Evolutionary conservation across 2,329 filamentous ascomycete species (phyloP).

Genomic region (Periconia sp.): DNA sequence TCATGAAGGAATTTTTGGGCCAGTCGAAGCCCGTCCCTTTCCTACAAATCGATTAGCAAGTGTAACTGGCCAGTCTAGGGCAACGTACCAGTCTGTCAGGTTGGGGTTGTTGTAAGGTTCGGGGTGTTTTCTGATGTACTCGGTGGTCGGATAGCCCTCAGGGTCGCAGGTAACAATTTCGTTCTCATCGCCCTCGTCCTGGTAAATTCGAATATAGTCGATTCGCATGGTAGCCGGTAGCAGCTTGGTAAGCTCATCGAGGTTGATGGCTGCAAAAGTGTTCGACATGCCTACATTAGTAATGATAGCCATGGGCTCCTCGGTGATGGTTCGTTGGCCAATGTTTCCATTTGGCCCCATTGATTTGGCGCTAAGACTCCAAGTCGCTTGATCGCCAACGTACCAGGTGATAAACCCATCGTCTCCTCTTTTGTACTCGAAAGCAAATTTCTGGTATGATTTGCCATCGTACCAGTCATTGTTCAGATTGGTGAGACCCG

Average conservation of each 20-base stretch:
- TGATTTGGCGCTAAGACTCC: slow-evolving; percentile 65
- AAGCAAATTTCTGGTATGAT: slow-evolving; percentile 62
- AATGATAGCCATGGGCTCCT: slow-evolving; percentile 71
- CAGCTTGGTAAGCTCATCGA: slow-evolving; percentile 59
- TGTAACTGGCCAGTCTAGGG: background rate
- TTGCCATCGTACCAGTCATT: slow-evolving; percentile 64
- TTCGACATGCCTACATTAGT: slow-evolving; percentile 74
- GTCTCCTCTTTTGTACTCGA: slow-evolving; percentile 62
- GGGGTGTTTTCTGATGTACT: slow-evolving; percentile 68
- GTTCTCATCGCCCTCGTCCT: slow-evolving; percentile 63
- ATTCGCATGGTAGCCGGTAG: slow-evolving; percentile 71
- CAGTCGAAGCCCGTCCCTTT: slow-evolving; percentile 60
- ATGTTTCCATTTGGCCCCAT: slow-evolving; percentile 73
- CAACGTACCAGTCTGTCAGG: slow-evolving; percentile 65
- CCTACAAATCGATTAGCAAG: slow-evolving; percentile 33
- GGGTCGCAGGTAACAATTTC: slow-evolving; percentile 71
- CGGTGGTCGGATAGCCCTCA: slow-evolving; percentile 68
- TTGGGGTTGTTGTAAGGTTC: slow-evolving; percentile 69
- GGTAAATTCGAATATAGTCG: slow-evolving; percentile 75
- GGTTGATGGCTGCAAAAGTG: slow-evolving; percentile 68
- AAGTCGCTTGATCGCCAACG: slow-evolving; percentile 68
- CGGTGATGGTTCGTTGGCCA: slow-evolving; percentile 67
- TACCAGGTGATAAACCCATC: slow-evolving; percentile 71
- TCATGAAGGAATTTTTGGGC: slow-evolving; percentile 67
- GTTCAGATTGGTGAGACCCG: slow-evolving; percentile 60